phyloP scores from a whole-genome alignment of 2,329 filamentous ascomycete genomes.

The Trichoderma semiorbis region DNA sequence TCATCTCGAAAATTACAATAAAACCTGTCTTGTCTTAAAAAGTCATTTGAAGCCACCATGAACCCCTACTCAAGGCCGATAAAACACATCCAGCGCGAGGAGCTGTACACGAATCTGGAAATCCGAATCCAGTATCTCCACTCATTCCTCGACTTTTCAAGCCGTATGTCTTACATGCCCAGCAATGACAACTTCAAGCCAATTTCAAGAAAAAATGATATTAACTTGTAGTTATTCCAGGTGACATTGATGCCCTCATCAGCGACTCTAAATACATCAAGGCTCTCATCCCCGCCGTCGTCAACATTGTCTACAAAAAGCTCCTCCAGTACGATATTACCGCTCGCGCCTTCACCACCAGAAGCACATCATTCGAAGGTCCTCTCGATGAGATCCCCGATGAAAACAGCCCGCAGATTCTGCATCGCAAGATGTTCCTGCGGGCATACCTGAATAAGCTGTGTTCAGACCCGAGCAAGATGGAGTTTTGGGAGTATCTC shows the following conservation, averaged over 20 bases:
- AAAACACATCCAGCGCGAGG: conserved; percentile 66
- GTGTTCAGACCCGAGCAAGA: conserved; percentile 68
- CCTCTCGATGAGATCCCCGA: conserved; percentile 60
- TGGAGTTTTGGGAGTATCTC: conserved; percentile 80
- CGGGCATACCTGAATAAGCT: conserved; percentile 72
- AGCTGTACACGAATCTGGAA: conserved; percentile 68
- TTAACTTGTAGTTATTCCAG: conserved; percentile 36
- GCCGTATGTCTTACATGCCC: conserved; percentile 47
- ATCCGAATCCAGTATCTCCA: conserved; percentile 69
- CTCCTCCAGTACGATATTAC: conserved; percentile 79
- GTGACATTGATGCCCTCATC: conserved; percentile 67
- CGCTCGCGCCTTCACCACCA: conserved; percentile 67
- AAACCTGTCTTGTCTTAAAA: not conserved
- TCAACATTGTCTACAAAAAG: conserved; percentile 83
- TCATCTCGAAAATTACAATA: not conserved
- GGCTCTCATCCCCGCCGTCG: conserved; percentile 75
- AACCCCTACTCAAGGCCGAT: conserved; percentile 30
- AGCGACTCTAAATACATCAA: conserved; percentile 73
- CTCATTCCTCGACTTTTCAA: conserved; percentile 71
- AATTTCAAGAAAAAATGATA: not conserved
- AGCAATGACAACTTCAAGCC: not conserved
- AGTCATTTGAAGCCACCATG: not conserved
- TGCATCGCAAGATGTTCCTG: conserved; percentile 73
- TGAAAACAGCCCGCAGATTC: conserved; percentile 70
- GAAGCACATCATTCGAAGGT: conserved; percentile 62